Evolutionary conservation across 1,284 basidiomycete genomes (phyloP).

Genomic region (Marasmius oreades): DNA sequence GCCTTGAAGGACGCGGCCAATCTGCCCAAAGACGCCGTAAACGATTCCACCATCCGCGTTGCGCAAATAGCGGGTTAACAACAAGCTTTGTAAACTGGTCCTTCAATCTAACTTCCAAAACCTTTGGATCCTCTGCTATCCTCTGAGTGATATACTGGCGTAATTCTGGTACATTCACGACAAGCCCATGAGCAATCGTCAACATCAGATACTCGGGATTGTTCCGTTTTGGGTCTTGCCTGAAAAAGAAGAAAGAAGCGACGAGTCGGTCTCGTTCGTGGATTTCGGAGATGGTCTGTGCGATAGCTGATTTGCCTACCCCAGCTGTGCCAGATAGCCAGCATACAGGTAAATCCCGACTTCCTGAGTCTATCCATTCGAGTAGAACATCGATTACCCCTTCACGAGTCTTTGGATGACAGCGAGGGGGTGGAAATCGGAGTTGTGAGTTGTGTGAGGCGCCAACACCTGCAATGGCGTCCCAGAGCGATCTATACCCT

Average conservation of each 20-base stretch:
- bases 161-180: background rate
- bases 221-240: constrained; percentile 1
- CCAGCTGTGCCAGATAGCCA: constrained; percentile 18
- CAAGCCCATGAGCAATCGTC: constrained; percentile 6
- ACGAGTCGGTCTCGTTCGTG: constrained; percentile 6
- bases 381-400: constrained; percentile 11
- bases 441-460: constrained; percentile 1
- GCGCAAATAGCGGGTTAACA: background rate
- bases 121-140: background rate
- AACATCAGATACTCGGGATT: background rate
- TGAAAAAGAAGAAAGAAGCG: constrained; percentile 18
- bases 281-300: constrained; percentile 15
- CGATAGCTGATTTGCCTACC: constrained; percentile 19
- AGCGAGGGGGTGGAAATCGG: constrained; percentile 8
- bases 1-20: background rate
- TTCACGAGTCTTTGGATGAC: constrained; percentile 14
- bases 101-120: background rate
- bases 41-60: background rate
- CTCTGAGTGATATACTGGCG: background rate
- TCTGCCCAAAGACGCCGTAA: background rate
- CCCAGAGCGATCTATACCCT: background rate
- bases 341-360: constrained; percentile 4
- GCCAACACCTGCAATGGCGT: background rate
- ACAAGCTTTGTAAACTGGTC: constrained; percentile 3
- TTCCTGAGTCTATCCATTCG: constrained; percentile 8